Evolutionary conservation across 2,329 filamentous ascomycete species (phyloP).

Genomic region (Taxawa tesnikishii): DNA sequence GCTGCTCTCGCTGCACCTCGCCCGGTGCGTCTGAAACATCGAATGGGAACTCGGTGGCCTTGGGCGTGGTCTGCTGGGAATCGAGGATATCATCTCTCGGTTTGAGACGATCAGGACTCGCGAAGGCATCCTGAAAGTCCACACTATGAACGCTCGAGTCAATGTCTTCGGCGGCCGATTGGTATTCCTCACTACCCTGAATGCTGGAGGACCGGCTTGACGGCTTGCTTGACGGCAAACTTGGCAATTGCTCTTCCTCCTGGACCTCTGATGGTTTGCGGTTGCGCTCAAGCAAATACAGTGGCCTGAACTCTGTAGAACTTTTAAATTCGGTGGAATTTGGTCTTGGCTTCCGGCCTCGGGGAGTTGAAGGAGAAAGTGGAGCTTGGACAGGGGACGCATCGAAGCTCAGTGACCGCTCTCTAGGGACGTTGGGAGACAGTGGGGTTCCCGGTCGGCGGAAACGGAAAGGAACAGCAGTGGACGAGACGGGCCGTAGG

Average conservation of each 20-base stretch:
- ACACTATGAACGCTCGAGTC: constrained; percentile 7
- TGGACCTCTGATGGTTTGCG: constrained; percentile 31
- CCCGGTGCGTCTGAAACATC: constrained; percentile 10
- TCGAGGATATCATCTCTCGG: constrained; percentile 37
- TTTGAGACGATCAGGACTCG: constrained; percentile 1
- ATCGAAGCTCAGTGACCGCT: constrained; percentile 19
- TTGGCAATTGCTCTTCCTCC: constrained; percentile 34
- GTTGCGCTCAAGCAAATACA: constrained; percentile 67
- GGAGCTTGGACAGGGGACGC: constrained; percentile 11
- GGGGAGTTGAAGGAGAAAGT: constrained; percentile 9
- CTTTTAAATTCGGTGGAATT: constrained; percentile 11
- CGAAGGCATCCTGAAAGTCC: constrained; percentile 13
- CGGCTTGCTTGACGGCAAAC: constrained; percentile 35
- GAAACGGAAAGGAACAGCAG: constrained; percentile 22
- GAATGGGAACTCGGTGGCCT: constrained; percentile 39
- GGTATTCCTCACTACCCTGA: constrained; percentile 28
- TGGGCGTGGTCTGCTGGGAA: constrained; percentile 58
- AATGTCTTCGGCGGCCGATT: constrained; percentile 28
- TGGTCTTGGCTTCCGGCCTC: constrained; percentile 7
- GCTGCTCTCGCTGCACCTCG: constrained; percentile 10
- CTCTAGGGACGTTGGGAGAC: constrained; percentile 13
- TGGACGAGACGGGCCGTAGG: constrained; percentile 16
- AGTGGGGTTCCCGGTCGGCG: constrained; percentile 17
- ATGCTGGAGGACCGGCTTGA: constrained; percentile 27
- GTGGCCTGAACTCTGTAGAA: constrained; percentile 56